Evolutionary conservation across 768 basidiomycete species (phyloP), one percentile per base, ranked within the genome.

Genomic region (Cubamyces sp.): DNA sequence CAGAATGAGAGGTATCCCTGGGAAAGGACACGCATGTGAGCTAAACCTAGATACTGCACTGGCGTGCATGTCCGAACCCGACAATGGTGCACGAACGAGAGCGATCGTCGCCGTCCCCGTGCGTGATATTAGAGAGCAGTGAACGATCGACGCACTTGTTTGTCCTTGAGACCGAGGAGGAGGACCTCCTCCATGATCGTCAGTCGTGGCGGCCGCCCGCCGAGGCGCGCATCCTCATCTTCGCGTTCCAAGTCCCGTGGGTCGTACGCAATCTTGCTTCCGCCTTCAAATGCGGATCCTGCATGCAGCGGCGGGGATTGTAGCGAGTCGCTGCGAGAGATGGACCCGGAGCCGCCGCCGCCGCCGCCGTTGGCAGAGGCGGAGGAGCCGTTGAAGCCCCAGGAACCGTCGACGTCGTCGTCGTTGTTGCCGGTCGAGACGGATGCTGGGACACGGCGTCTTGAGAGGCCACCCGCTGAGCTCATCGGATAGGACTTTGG

Each of bases 101-200:
- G 37, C 34, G 28, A 30, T 30, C 28, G 28, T 30, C 28, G 28
- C 8, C 8, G 28, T 8, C 28, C 3, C 28, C 3, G 28, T 3
- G 28, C 28, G 8, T 8, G 28, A 8, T 30, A 7, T 9, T 5
- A 34, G 34, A 6, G 34, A 34, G 34, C 34, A 43, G 46, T 46
- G 46, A 61, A 23, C 40, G 34, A 18, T 39, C 57, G 25, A 63
- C 69, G 47, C 69, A 94, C 94, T 80, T 96, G 94, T 72, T 95
- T 96, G 78, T 98, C 97, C 75, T 98, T 98, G 60, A 99, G 78
- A 4, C 97, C 97, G 14, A 99, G 77, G 59, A 99, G 75, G 63
- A 98, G 78, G 6, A 99, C 88, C 79, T 99, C 97, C 78, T 99
- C 97, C 91, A 98, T 92, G 59, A 99, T 83, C 25, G 97, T 99